A percentile compares a stretch with the other conserved stretches of the same genome.
phyloP scores from a whole-genome alignment of 116 monocot species.

The Trichopus zeylanicus region DNA sequence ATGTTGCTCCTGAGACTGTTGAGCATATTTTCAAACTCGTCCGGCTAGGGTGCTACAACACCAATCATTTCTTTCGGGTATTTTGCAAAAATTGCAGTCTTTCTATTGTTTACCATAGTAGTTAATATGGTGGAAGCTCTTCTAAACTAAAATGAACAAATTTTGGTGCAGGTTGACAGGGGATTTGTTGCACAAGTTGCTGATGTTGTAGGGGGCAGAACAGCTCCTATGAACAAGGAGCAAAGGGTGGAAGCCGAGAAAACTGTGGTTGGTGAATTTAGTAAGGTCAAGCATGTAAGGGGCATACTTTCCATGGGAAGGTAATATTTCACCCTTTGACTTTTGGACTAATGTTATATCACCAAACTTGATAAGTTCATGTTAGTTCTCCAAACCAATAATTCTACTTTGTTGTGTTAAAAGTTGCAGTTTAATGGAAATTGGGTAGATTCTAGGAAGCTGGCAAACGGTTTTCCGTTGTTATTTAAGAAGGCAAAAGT shows the following conservation, averaged over 20 bases:
- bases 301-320: conserved; percentile 98
- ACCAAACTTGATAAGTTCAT: background rate
- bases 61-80: conserved; percentile 97
- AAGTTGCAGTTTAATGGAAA: too few species aligned
- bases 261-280: conserved; percentile 93
- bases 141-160: background rate
- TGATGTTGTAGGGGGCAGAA: conserved; percentile 73
- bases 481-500: too few species aligned
- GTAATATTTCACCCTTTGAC: conserved; percentile 23
- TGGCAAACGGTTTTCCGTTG: too few species aligned
- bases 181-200: conserved; percentile 99
- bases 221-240: conserved; percentile 82
- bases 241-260: conserved; percentile 77
- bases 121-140: background rate
- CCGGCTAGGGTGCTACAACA: conserved; percentile 87
- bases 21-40: conserved; percentile 96
- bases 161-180: conserved; percentile 62
- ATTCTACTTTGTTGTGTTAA: too few species aligned
- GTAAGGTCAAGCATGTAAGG: conserved; percentile 85
- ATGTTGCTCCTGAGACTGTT: conserved; percentile 88
- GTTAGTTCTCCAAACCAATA: too few species aligned
- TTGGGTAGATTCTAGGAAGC: too few species aligned
- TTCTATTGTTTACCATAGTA: background rate
- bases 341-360: too few species aligned
- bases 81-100: background rate